Conservation (phyloP, 768 basidiomycete genomes). For the Arthromyces matolae region DNA sequence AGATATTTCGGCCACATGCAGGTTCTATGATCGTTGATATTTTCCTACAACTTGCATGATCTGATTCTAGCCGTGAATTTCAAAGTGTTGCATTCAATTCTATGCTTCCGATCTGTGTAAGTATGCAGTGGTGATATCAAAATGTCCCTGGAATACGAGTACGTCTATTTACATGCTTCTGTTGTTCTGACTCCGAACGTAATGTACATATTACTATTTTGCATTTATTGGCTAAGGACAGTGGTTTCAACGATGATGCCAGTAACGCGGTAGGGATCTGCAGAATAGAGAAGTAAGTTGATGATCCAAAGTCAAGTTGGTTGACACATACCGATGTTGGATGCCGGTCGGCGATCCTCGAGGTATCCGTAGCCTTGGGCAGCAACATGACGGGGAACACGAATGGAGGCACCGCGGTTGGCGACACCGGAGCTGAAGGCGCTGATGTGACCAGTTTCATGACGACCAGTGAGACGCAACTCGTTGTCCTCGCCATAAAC, state of each 20-base stretch:
- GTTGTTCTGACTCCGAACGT: neutral
- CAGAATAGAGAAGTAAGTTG: slow-evolving; percentile 6
- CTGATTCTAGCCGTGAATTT: no score
- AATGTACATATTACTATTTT: slow-evolving; percentile 8
- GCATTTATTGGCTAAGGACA: slow-evolving; percentile 53
- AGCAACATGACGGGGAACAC: slow-evolving; percentile 92
- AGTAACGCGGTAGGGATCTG: slow-evolving; percentile 95
- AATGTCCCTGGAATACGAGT: slow-evolving; percentile 12
- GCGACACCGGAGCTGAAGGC: slow-evolving; percentile 93
- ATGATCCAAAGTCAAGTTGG: no score
- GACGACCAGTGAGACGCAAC: slow-evolving; percentile 89
- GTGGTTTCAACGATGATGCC: slow-evolving; percentile 88
- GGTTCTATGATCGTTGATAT: no score
- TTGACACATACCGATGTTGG: slow-evolving; percentile 90
- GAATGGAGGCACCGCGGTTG: slow-evolving; percentile 95
- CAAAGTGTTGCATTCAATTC: neutral
- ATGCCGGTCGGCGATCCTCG: slow-evolving; percentile 95
- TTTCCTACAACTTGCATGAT: no score
- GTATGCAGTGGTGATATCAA: slow-evolving; percentile 4
- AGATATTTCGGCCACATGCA: no score
- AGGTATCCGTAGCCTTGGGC: slow-evolving; percentile 92
- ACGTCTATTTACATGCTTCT: slow-evolving; percentile 5
- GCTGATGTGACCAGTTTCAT: slow-evolving; percentile 95
- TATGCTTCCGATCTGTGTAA: neutral
- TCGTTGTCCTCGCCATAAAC: slow-evolving; percentile 99